A percentile compares a stretch with the other conserved stretches of the same genome.
Conservation (phyloP, 495 filamentous ascomycete genomes). For the Aspergillus kassunensis region DNA sequence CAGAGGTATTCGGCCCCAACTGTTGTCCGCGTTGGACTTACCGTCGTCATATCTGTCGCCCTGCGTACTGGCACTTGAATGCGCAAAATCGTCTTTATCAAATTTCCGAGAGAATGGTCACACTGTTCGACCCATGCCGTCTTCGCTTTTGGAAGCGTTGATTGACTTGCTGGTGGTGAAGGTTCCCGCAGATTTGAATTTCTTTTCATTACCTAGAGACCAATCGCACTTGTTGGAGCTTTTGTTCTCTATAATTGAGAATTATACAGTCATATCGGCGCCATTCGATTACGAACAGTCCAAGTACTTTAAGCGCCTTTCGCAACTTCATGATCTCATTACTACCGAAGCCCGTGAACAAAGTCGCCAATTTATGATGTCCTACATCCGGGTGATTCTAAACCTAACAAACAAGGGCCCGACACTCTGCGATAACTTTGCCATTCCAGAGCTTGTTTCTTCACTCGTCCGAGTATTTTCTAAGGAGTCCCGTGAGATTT, state of each 20-base stretch:
- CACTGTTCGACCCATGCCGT: slow-evolving; percentile 22
- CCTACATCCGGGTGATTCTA: slow-evolving; percentile 66
- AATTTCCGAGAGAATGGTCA: slow-evolving; percentile 28
- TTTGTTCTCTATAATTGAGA: slow-evolving; percentile 63
- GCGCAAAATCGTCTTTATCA: slow-evolving; percentile 23
- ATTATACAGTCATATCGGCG: slow-evolving; percentile 38
- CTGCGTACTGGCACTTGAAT: slow-evolving; percentile 27
- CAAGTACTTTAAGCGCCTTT: slow-evolving; percentile 25
- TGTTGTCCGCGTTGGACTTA: slow-evolving; percentile 21
- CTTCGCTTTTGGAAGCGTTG: slow-evolving; percentile 22
- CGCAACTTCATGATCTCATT: slow-evolving; percentile 29
- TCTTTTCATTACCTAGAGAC: not conserved
- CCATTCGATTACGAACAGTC: slow-evolving; percentile 21
- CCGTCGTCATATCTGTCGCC: slow-evolving; percentile 27
- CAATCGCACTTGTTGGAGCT: slow-evolving; percentile 25
- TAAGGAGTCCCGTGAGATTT: slow-evolving; percentile 35
- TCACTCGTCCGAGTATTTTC: slow-evolving; percentile 51
- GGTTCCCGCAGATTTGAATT: not conserved
- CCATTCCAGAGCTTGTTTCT: slow-evolving; percentile 51
- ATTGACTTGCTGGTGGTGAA: slow-evolving; percentile 26
- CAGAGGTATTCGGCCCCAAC: slow-evolving; percentile 18
- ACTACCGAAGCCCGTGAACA: slow-evolving; percentile 8
- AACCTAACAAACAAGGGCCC: slow-evolving; percentile 85
- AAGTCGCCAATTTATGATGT: slow-evolving; percentile 20
- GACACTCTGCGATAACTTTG: slow-evolving; percentile 61